A percentile compares a stretch with the other conserved stretches of the same genome.
Conservation (phyloP, 75 land plant species). For the Sequoiadendron giganteum region DNA sequence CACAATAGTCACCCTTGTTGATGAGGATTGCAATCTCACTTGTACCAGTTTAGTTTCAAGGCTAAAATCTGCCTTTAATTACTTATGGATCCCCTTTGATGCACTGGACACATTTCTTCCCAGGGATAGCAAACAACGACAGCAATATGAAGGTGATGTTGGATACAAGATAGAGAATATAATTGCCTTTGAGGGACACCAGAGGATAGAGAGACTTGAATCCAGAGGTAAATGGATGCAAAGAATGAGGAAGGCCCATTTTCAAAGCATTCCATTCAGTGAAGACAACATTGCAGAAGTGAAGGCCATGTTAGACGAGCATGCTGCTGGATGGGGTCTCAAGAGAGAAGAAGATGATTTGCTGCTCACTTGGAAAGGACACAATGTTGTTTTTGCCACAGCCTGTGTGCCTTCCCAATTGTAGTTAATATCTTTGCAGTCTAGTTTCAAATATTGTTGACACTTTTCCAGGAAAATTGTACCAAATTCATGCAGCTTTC, state of each 20-base stretch:
- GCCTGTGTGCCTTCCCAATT: conserved; percentile 49
- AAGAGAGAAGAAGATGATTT: conserved; percentile 60
- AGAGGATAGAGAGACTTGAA: conserved; percentile 67
- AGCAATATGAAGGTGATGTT: conserved; percentile 60
- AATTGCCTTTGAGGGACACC: conserved; percentile 57
- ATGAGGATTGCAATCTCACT: conserved; percentile 54
- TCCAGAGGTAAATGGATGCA: conserved; percentile 28
- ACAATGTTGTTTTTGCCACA: conserved; percentile 59
- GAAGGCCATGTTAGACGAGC: conserved; percentile 66
- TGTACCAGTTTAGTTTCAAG: conserved; percentile 35
- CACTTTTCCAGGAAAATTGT: neutral
- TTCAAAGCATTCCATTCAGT: conserved; percentile 36
- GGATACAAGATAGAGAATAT: conserved; percentile 66
- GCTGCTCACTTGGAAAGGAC: conserved; percentile 87
- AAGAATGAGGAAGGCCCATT: conserved; percentile 48
- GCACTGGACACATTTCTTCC: conserved; percentile 65
- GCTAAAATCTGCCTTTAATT: conserved; percentile 46
- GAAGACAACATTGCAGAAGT: conserved; percentile 54
- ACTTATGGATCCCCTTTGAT: conserved; percentile 81
- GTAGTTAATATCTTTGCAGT: neutral
- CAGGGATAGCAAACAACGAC: conserved; percentile 41
- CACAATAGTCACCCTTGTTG: conserved; percentile 34
- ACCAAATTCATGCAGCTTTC: neutral
- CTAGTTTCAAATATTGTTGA: neutral
- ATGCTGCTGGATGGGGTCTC: conserved; percentile 87